Conservation (phyloP, 2,329 filamentous ascomycete species). For the Ophiostoma ulmi region DNA sequence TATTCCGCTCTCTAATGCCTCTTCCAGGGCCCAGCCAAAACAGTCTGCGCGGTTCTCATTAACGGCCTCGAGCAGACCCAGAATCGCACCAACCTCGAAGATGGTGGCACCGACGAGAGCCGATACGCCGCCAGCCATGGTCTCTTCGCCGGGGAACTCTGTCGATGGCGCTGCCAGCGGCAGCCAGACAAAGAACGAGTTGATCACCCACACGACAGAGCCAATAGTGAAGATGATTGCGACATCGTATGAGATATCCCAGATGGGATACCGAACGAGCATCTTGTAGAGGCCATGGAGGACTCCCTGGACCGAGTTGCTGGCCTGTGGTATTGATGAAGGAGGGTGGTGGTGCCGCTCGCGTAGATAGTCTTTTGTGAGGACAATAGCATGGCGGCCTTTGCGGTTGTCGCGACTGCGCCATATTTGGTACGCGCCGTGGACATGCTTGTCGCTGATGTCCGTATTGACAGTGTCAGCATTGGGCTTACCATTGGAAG, state of each 20-base stretch:
- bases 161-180: constrained; percentile 50
- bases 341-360: background rate
- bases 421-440: constrained; percentile 37
- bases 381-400: constrained; percentile 37
- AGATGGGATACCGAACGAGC: constrained; percentile 36
- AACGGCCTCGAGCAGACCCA: constrained; percentile 63
- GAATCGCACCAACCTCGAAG: constrained; percentile 59
- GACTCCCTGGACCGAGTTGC: constrained; percentile 29
- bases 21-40: constrained; percentile 64
- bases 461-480: background rate
- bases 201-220: constrained; percentile 52
- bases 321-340: constrained; percentile 16
- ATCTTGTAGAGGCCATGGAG: constrained; percentile 34
- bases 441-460: background rate
- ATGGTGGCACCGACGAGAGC: constrained; percentile 63
- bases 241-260: constrained; percentile 43
- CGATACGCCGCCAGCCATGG: constrained; percentile 54
- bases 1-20: constrained; percentile 37
- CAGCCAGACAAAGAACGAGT: constrained; percentile 60
- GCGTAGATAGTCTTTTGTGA: constrained; percentile 27
- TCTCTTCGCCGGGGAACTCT: constrained; percentile 50
- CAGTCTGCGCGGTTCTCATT: constrained; percentile 61
- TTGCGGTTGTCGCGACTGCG: constrained; percentile 42
- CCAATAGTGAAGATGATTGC: constrained; percentile 40
- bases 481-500: background rate